Evolutionary conservation across 129 eudicot genomes (phyloP), one percentile per base, ranked within the genome.

Genomic region (Scalesia atractyloides): DNA sequence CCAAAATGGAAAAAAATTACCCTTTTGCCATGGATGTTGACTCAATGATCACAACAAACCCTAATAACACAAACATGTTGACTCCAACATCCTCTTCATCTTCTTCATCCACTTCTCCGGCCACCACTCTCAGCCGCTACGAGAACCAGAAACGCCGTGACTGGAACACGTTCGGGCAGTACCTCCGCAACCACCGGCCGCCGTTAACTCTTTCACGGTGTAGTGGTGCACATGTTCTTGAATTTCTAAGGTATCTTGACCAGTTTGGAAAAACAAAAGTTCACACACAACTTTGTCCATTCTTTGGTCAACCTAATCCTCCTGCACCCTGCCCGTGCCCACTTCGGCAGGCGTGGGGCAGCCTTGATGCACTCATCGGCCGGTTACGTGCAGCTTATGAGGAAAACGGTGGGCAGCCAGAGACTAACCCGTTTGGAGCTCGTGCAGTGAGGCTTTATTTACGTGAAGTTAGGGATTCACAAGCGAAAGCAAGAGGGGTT

Each of bases 141-240:
- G 95, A 90, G 82, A 90, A 85, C 82, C 97, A 90, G 30, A 87
- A 90, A 70, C 91, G 97, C 65, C 90, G 96, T n/a, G 96, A 90
- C 81, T 90, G 96, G 96, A 90, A 85, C 89, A 87, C 96, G 20
- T 90, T 90, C 65, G 91, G 97, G 17, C 97, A 90, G 74, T 90
- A 90, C 82, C 94, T 87, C 77, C 86, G 85, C 3, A 85, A 87
- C 95, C 97, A 90, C 87, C 90, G 97, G 1, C 97, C 97, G 11
- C 91, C 94, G 26, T 86, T 90, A 46, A 72, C 84, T 1, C 93
- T 90, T 9, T 20, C 84, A 59, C 89, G 89, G n/a, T 90, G 97
- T 79, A 90, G 91, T 50, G 91, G 94, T 10, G 91, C 97, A 46
- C 89, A 90, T 64, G 94, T 90, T 7, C 90, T 90, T 17, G 96